phyloP scores from a whole-genome alignment of 2,329 filamentous ascomycete species.

The Teratosphaeria nubilosa region DNA sequence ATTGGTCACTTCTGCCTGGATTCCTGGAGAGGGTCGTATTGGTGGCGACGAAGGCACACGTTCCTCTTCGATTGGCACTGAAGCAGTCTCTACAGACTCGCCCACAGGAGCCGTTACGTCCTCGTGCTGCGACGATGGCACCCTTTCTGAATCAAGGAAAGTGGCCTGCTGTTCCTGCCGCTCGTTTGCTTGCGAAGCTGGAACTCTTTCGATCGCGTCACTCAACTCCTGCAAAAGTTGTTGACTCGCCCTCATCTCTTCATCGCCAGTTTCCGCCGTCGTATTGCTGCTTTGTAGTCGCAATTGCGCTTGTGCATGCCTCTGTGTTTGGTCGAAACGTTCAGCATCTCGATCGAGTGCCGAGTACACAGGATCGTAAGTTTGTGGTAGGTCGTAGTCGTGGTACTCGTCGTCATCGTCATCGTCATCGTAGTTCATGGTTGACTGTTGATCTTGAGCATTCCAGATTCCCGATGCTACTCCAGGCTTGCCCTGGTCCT shows the following conservation, averaged over 20 bases:
- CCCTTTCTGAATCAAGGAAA: background rate
- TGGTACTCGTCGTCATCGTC: constrained; percentile 4
- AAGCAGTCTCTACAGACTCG: background rate
- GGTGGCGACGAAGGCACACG: constrained; percentile 1
- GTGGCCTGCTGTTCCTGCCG: background rate
- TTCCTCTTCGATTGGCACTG: background rate
- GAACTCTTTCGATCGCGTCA: background rate
- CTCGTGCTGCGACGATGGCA: background rate
- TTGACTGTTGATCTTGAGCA: background rate
- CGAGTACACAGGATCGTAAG: constrained; percentile 14
- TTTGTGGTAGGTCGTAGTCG: constrained; percentile 4
- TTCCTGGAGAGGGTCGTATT: background rate
- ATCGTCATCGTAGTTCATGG: background rate
- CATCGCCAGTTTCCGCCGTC: background rate
- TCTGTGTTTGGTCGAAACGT: constrained; percentile 11
- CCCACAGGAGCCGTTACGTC: background rate
- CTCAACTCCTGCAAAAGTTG: constrained; percentile 1
- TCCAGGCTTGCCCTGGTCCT: background rate
- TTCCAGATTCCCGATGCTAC: background rate
- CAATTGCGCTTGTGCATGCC: background rate
- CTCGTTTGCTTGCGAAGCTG: background rate
- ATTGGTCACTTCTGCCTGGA: background rate
- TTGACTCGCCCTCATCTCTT: background rate
- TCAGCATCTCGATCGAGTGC: constrained; percentile 17
- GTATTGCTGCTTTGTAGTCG: constrained; percentile 3